A percentile compares a stretch with the other conserved stretches of the same genome.
Conservation (phyloP, 306 rosid genomes). For the Lathyrus aphaca region DNA sequence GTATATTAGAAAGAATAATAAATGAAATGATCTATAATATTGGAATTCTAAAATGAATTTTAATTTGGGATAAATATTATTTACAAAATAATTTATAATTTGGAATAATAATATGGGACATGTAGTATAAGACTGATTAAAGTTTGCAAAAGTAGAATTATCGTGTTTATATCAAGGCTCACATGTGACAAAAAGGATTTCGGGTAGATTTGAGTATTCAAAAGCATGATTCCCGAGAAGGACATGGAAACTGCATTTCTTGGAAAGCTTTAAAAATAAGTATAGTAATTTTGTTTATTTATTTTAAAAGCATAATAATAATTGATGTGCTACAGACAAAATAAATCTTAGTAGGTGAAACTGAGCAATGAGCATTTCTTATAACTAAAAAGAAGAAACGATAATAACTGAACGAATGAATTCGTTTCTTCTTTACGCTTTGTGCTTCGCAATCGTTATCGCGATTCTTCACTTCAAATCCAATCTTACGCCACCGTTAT, state of each 20-base stretch:
- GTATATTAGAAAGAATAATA: too few relatives aligned
- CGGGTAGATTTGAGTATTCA: background rate
- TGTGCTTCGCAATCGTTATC: background rate
- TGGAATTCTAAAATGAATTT: too few relatives aligned
- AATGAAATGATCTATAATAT: too few relatives aligned
- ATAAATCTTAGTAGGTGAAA: background rate
- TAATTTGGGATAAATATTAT: too few relatives aligned
- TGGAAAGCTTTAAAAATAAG: too few relatives aligned
- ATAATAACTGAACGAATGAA: constrained; percentile 17
- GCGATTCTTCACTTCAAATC: background rate
- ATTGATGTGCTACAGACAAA: background rate
- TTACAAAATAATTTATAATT: too few relatives aligned
- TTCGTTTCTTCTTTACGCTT: background rate
- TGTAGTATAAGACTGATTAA: too few relatives aligned
- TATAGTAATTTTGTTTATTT: too few relatives aligned
- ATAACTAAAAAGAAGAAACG: background rate
- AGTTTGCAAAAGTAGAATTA: too few relatives aligned
- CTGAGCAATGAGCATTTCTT: background rate
- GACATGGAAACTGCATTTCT: background rate
- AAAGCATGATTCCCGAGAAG: background rate
- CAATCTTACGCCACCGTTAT: constrained; percentile 13
- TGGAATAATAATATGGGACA: too few relatives aligned
- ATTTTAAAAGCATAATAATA: too few relatives aligned
- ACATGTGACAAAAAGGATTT: background rate
- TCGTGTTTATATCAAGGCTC: background rate